Base-by-base conservation (phyloP, 1,284 basidiomycete species). In the Apiotrichum brassicae region DNA sequence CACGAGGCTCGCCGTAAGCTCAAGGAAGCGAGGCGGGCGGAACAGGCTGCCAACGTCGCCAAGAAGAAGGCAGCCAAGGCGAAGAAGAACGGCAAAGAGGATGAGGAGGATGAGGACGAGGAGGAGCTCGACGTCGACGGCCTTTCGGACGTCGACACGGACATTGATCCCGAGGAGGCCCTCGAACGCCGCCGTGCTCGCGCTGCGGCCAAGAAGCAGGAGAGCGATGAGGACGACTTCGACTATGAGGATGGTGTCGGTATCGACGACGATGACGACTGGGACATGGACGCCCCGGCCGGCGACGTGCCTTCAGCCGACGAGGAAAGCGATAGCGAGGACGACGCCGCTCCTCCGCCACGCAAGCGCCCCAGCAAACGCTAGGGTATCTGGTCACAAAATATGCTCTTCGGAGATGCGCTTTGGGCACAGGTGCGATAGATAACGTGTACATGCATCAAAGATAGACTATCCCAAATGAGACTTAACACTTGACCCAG, bases 31-130 rank as follows among this genome's bases (percentile, higher is more conserved):
- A 77, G 91, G 50, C 77, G 84, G 59, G 85, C 86, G 50, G 86
- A 93, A 66, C 92, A 95, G 66, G 89, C 89, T 64, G 78, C 80
- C 48, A 95, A 94, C 71, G 86, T 95, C 6, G 79, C 81, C 46
- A 94, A 95, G 73, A 85, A 85, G 22, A 65, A 70, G 51, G 64
- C 58, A 24, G 48, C 36, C 26, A 61, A 60, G 57, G 65, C 64
- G 45, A 57, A 38, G 7, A 63, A 36, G 4, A 63, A 53, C 44
- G 73, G 65, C 71, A 63, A 57, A 22, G 69, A 69, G 35, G 78
- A 67, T n/a, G 69, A 68, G 32, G 72, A 67, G 35, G 73, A 75
- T 20, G 68, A 60, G 13, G 65, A 68, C 11, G 71, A 61, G 23
- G 70, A 70, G 30, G 72, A 67, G 3, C 70, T 33, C 26, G 71